Base-by-base conservation (phyloP, 2,329 filamentous ascomycete species). In the Sporothrix globosa region DNA sequence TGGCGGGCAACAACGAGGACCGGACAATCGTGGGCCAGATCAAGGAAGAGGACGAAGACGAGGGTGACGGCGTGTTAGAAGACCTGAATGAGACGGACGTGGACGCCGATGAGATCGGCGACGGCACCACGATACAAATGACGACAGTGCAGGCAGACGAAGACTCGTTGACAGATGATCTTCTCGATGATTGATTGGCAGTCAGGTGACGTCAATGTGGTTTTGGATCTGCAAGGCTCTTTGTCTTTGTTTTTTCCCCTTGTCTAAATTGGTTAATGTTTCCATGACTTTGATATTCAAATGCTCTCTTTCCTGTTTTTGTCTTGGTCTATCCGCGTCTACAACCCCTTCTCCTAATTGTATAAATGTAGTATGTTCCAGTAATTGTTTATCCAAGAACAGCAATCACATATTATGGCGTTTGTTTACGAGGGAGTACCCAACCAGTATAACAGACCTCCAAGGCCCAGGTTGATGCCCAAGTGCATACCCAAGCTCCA, bases 401-500 rank as follows among this genome's bases (percentile, higher is more conserved):
- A 48, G 41, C 41, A 48, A n/a, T 24, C 39, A 44, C n/a, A 11
- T 2, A 21, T 41, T 30, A 41, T 41, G 27, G 17, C 53, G 6
- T 34, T 46, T 19, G 14, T 21, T 63, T 34, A 56, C n/a, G 39
- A 54, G 10, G 41, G 63, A 17, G 54, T 74, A 2, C 83, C 85
- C 17, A 89, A 71, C 82, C 83, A 86, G 76, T 86, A 89, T 61
- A 92, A 75, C 50, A 87, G 68, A 41, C 88, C 84, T 0, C 88
- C 89, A 56, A 90, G 74, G 5, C 86, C 82, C 46, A 94, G 75
- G 78, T 95, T 93, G 56, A 95, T 83, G 50, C 86, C 77, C 72
- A 94, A 78, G 86, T 99, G 95, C 82, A 94, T 92, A 9, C 88
- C 92, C 60, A 95, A 77, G 73, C 87, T 89, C 96, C 96, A 99